These are phyloP conservation scores for Cyberlindnera nakhonratchasimensis DNA, from an alignment of 805 yeast species.

Conservation along the genomic window DNA sequence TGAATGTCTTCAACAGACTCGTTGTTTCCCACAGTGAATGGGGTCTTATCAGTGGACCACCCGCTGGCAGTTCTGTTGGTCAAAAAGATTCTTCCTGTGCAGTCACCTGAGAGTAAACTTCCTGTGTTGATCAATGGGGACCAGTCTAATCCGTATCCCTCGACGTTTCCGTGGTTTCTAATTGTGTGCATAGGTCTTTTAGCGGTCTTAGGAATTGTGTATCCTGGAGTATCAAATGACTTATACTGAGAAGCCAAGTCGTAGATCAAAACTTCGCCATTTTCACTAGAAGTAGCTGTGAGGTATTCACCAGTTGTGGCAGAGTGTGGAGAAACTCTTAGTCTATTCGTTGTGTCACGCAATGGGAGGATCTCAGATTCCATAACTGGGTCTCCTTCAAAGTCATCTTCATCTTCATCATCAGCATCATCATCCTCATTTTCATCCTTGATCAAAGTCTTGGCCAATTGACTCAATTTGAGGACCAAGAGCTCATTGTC, in stretches of 20 bases:
- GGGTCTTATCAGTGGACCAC: constrained; percentile 84
- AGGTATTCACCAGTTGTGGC: constrained; percentile 71
- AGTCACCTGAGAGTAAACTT: constrained; percentile 82
- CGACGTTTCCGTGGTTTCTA: constrained; percentile 86
- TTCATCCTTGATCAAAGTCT: constrained; percentile 83
- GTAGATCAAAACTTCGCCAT: constrained; percentile 83
- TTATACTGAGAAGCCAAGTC: constrained; percentile 76
- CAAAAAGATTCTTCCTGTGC: constrained; percentile 75
- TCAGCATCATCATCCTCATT: constrained; percentile 66
- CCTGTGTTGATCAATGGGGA: constrained; percentile 82
- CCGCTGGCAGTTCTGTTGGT: constrained; percentile 72
- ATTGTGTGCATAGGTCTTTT: constrained; percentile 83
- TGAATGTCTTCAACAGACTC: constrained; percentile 94
- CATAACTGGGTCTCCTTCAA: constrained; percentile 77
- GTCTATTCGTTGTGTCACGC: constrained; percentile 81
- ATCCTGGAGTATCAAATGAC: constrained; percentile 88
- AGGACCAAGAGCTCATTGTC: constrained; percentile 87
- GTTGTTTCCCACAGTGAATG: constrained; percentile 59
- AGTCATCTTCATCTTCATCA: constrained; percentile 68
- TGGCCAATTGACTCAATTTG: constrained; percentile 76
- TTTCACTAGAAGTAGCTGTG: constrained; percentile 85
- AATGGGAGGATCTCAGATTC: constrained; percentile 80
- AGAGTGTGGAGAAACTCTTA: constrained; percentile 80
- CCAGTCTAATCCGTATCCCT: constrained; percentile 98
- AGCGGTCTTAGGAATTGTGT: constrained; percentile 66